A percentile compares a stretch with the other conserved stretches of the same genome.
These are phyloP conservation scores for Sclerotinia subarctica DNA, from an alignment of 2,329 filamentous ascomycete species.

Conservation along the genomic window DNA sequence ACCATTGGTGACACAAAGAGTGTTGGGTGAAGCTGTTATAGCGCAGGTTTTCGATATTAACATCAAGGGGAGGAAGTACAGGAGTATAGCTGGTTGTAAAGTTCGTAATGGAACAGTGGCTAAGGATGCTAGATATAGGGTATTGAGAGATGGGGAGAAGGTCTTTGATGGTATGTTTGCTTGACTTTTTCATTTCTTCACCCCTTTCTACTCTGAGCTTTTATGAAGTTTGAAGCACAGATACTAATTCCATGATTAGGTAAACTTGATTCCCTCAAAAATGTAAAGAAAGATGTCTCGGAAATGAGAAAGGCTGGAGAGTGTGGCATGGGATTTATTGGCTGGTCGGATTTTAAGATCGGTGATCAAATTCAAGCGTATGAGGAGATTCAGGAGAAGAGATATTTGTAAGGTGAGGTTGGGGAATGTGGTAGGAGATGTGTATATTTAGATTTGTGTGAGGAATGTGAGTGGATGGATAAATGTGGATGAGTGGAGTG, in stretches of 20 bases:
- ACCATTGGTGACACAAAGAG: constrained; percentile 62
- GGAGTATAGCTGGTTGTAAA: constrained; percentile 82
- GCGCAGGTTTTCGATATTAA: constrained; percentile 81
- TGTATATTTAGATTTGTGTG: background rate
- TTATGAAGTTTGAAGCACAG: no score
- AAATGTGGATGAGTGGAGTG: background rate
- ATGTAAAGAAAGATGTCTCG: constrained; percentile 84
- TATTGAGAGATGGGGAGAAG: constrained; percentile 66
- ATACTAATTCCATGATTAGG: constrained; percentile 49
- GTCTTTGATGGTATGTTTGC: constrained; percentile 75
- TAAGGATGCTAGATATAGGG: constrained; percentile 62
- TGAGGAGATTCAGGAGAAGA: constrained; percentile 72
- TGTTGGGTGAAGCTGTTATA: constrained; percentile 86
- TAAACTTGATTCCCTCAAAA: constrained; percentile 75
- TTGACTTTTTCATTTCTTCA: constrained; percentile 6
- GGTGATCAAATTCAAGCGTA: constrained; percentile 89
- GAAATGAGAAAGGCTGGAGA: constrained; percentile 93
- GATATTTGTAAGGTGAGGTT: constrained; percentile 34
- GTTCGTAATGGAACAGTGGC: constrained; percentile 76
- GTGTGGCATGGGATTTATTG: constrained; percentile 82
- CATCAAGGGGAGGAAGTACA: constrained; percentile 64
- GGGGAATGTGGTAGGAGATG: background rate
- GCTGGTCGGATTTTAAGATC: constrained; percentile 71
- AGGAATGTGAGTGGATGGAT: background rate
- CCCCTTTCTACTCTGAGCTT: background rate